A percentile compares a stretch with the other conserved stretches of the same genome.
These are phyloP conservation scores for Rutidosis leptorrhynchoides DNA, from an alignment of 129 eudicot genomes.

Conservation along the genomic window DNA sequence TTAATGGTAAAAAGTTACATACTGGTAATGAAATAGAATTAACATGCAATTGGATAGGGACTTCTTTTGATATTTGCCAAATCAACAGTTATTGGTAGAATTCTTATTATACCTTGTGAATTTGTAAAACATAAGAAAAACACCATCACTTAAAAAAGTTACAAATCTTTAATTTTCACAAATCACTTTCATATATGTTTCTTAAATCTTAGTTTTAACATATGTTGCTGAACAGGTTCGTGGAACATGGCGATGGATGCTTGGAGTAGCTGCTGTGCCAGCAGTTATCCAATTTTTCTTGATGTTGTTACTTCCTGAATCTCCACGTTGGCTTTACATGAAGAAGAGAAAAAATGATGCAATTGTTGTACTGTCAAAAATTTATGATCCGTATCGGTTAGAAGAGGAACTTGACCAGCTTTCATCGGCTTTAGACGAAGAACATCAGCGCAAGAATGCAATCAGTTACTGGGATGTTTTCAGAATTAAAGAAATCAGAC, in stretches of 20 bases:
- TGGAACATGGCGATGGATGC: slow-evolving; percentile 47
- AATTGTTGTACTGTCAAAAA: slow-evolving; percentile 64
- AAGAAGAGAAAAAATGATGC: slow-evolving; percentile 71
- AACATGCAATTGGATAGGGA: no score
- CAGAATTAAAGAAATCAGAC: slow-evolving; percentile 55
- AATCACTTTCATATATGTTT: background rate
- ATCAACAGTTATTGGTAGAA: no score
- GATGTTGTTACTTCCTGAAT: slow-evolving; percentile 68
- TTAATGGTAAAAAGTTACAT: background rate
- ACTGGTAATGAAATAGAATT: background rate
- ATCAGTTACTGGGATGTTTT: slow-evolving; percentile 61
- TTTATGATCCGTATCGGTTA: slow-evolving; percentile 67
- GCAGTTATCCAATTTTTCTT: slow-evolving; percentile 57
- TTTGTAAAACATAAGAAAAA: no score
- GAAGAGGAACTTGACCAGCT: slow-evolving; percentile 70
- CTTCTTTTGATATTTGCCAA: no score
- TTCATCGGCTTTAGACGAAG: slow-evolving; percentile 63
- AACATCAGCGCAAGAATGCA: slow-evolving; percentile 38
- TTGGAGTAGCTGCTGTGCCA: slow-evolving; percentile 69
- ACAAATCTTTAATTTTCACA: no score
- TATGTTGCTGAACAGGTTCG: slow-evolving; percentile 32
- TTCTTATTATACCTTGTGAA: no score
- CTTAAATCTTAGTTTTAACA: background rate
- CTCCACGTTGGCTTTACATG: slow-evolving; percentile 76
- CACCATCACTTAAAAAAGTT: no score